phyloP scores from a whole-genome alignment of 2,329 filamentous ascomycete species.

The Hortaea sp. region DNA sequence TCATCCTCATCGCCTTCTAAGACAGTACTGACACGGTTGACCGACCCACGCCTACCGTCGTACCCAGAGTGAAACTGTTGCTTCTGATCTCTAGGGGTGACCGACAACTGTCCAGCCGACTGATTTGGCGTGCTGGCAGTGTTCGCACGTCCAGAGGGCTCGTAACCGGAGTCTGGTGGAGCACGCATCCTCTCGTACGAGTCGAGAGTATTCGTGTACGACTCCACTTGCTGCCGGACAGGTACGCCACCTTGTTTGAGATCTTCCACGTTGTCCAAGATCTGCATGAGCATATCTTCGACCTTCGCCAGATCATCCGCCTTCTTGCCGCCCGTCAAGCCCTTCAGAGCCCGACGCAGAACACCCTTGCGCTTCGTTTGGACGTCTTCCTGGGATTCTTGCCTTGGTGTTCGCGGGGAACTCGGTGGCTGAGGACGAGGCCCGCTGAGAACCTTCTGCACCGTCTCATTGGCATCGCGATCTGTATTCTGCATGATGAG shows the following conservation, averaged over 20 bases:
- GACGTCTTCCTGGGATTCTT: slow-evolving; percentile 46
- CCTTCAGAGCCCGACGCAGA: slow-evolving; percentile 89
- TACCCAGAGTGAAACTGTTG: slow-evolving; percentile 39
- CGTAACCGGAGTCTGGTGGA: slow-evolving; percentile 65
- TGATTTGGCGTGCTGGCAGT: slow-evolving; percentile 66
- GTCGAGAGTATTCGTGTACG: slow-evolving; percentile 40
- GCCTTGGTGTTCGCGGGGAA: slow-evolving; percentile 45
- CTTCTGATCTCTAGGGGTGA: slow-evolving; percentile 20
- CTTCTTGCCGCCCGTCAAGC: slow-evolving; percentile 69
- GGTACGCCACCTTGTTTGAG: slow-evolving; percentile 29
- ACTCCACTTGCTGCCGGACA: slow-evolving; percentile 13
- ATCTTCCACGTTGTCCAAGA: slow-evolving; percentile 81
- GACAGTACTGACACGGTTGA: slow-evolving; percentile 83
- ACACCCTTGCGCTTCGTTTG: slow-evolving; percentile 80
- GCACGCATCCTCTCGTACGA: slow-evolving; percentile 63
- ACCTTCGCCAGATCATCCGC: slow-evolving; percentile 53
- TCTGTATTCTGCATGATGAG: slow-evolving; percentile 80
- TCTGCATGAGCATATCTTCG: slow-evolving; percentile 60
- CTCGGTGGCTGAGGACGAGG: slow-evolving; percentile 71
- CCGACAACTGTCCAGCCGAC: slow-evolving; percentile 54
- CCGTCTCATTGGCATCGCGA: slow-evolving; percentile 75
- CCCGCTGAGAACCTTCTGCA: slow-evolving; percentile 72
- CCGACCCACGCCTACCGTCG: slow-evolving; percentile 47
- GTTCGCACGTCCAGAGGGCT: slow-evolving; percentile 70
- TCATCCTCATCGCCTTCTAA: slow-evolving; percentile 72